These are phyloP conservation scores for Cyberlindnera amylophila DNA, from an alignment of 805 yeast genomes.

Conservation along the genomic window DNA sequence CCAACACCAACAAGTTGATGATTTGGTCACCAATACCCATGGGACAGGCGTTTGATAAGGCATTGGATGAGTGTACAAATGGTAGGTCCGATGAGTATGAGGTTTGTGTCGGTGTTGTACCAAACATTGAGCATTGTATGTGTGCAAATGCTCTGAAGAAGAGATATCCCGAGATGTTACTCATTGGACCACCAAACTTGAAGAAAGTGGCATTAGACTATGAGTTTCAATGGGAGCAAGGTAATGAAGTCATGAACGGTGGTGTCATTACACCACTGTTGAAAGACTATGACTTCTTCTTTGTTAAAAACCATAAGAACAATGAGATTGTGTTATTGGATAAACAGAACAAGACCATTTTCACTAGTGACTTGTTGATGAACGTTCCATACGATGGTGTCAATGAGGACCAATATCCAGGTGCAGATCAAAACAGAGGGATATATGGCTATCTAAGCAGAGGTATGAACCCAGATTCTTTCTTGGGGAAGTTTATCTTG, in stretches of 20 bases:
- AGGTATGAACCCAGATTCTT: slow-evolving; percentile 38
- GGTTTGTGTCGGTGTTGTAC: slow-evolving; percentile 51
- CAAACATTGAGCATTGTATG: slow-evolving; percentile 63
- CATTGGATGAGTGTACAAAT: slow-evolving; percentile 34
- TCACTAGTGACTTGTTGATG: slow-evolving; percentile 59
- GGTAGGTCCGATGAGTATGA: slow-evolving; percentile 32
- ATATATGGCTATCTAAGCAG: slow-evolving; percentile 36
- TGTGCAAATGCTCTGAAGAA: slow-evolving; percentile 52
- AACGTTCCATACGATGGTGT: slow-evolving; percentile 49
- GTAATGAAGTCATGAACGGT: slow-evolving; percentile 33
- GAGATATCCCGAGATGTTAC: slow-evolving; percentile 44
- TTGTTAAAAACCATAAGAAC: slow-evolving; percentile 51
- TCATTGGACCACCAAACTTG: slow-evolving; percentile 49
- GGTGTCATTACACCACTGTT: slow-evolving; percentile 38
- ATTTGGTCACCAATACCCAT: slow-evolving; percentile 60
- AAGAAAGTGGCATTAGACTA: slow-evolving; percentile 37
- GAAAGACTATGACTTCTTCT: slow-evolving; percentile 49
- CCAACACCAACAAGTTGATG: slow-evolving; percentile 30
- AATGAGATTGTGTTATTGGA: slow-evolving; percentile 54
- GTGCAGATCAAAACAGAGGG: slow-evolving; percentile 42
- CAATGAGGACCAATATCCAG: slow-evolving; percentile 46
- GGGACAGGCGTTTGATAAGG: slow-evolving; percentile 40
- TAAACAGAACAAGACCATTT: slow-evolving; percentile 42
- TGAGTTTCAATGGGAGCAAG: slow-evolving; percentile 31
- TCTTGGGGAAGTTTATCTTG: slow-evolving; percentile 33